phyloP scores from a whole-genome alignment of 768 basidiomycete genomes.

The Panellus pusillus region DNA sequence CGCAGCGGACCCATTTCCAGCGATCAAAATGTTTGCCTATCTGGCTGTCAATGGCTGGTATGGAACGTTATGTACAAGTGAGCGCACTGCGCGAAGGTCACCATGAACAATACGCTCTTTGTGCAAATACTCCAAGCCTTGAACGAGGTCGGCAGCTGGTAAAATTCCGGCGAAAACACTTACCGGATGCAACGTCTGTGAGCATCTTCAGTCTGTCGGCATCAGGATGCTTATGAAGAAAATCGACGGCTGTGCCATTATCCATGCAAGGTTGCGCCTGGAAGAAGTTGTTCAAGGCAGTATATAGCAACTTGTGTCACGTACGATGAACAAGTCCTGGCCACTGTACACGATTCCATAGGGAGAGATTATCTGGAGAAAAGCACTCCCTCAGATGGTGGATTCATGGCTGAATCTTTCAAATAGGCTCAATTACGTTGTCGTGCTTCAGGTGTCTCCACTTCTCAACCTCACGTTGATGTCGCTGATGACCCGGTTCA shows the following conservation, averaged over 20 bases:
- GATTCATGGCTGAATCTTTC: background rate
- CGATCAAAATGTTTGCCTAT: constrained; percentile 47
- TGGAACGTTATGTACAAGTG: background rate
- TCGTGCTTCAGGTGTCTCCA: constrained; percentile 43
- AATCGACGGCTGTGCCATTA: constrained; percentile 39
- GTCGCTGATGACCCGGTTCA: constrained; percentile 30
- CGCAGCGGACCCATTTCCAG: constrained; percentile 35
- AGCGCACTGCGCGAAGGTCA: constrained; percentile 40
- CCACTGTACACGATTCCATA: constrained; percentile 40
- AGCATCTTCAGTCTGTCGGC: constrained; percentile 39
- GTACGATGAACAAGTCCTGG: constrained; percentile 34
- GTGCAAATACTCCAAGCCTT: constrained; percentile 44
- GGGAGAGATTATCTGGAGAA: constrained; percentile 25
- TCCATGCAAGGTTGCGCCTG: constrained; percentile 50
- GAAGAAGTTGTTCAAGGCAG: background rate
- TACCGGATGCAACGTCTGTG: constrained; percentile 38
- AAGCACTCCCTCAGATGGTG: background rate
- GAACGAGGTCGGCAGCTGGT: no score
- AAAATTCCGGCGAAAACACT: background rate
- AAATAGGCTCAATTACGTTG: constrained; percentile 26
- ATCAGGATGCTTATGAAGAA: constrained; percentile 31
- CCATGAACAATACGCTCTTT: constrained; percentile 39
- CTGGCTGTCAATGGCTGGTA: background rate
- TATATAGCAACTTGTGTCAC: constrained; percentile 6
- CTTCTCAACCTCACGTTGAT: constrained; percentile 42